Evolutionary conservation across 2,329 filamentous ascomycete species (phyloP), one percentile per base, ranked within the genome.

Genomic region (Beauveria scarabaeidicola): DNA sequence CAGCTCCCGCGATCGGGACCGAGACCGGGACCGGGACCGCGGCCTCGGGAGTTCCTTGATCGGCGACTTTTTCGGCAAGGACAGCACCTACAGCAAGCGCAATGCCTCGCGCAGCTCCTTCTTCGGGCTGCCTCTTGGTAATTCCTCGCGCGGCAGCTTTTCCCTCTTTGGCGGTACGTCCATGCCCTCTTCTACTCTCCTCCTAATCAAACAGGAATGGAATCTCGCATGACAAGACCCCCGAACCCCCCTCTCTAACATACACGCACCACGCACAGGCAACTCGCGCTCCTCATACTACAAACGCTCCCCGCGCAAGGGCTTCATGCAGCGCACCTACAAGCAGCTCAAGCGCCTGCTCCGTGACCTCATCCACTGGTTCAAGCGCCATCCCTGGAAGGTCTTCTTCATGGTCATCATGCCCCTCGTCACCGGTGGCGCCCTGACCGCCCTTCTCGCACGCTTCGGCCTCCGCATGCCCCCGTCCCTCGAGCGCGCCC

Each of bases 381-480:
- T 90, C 67, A 88, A 90, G 70, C 81, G 85, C 41, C 88, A 97
- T 75, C 93, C 92, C 0, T 76, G 91, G 69, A 95, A 95, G 75
- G 89, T 96, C 52, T 89, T 97, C 77, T 80, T 90, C 78, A 82
- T 91, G 63, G 87, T 96, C 63, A 82, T 97, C 67, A 85, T 97
- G 82, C 93, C 93, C 10, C 80, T 97, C 61, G 77, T 97, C 67
- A 91, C 88, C 1, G 90, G 90, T 55, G 93, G 93, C 36, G 88
- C 90, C 29, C 75, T 97, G 65, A 86, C 86, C 9, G 89, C 88
- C 51, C 77, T 97, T 48, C 81, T 96, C 50, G 83, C 84, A 41
- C 85, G 86, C 69, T 89, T 97, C 72, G 92, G 92, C 23, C 78
- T 97, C 62, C 81, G 87, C 63, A 73, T 96, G 64, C 92, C 92